These are phyloP conservation scores for Chaetomium globosum DNA, from an alignment of 2,329 filamentous ascomycete species.

Conservation along the genomic window DNA sequence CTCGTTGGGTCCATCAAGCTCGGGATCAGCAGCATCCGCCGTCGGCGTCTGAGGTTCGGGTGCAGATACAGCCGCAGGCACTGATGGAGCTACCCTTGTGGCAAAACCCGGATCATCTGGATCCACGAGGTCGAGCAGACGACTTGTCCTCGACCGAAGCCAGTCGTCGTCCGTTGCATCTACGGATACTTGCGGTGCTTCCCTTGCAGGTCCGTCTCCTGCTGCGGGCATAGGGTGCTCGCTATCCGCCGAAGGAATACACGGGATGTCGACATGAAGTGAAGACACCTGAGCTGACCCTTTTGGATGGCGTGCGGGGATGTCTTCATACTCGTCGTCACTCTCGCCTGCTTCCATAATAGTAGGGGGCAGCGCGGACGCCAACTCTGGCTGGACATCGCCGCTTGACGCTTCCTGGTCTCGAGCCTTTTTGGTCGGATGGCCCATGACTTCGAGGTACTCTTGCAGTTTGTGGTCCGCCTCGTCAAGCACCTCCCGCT, in stretches of 20 bases:
- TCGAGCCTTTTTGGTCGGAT: constrained; percentile 65
- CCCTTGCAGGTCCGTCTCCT: constrained; percentile 26
- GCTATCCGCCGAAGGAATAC: constrained; percentile 24
- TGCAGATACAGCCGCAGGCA: constrained; percentile 27
- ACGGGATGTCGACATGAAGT: constrained; percentile 20
- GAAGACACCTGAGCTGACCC: constrained; percentile 45
- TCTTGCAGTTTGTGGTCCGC: constrained; percentile 81
- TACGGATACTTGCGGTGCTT: constrained; percentile 26
- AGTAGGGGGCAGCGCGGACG: constrained; percentile 25
- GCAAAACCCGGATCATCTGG: constrained; percentile 59
- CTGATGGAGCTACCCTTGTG: constrained; percentile 33
- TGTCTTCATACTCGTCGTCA: constrained; percentile 74
- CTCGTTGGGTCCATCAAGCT: constrained; percentile 25
- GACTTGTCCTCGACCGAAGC: constrained; percentile 85
- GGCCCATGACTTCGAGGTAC: constrained; percentile 78
- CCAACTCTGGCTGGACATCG: constrained; percentile 13
- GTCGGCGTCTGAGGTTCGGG: constrained; percentile 35
- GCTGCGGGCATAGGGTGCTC: constrained; percentile 24
- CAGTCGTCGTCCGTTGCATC: constrained; percentile 80
- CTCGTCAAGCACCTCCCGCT: constrained; percentile 60
- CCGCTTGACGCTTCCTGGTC: constrained; percentile 44
- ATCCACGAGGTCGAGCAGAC: constrained; percentile 81
- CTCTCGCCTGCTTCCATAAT: constrained; percentile 57
- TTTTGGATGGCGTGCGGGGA: constrained; percentile 58
- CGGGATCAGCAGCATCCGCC: constrained; percentile 25